Conservation (phyloP, 2,329 filamentous ascomycete genomes). For the Elsinoe arachidis region DNA sequence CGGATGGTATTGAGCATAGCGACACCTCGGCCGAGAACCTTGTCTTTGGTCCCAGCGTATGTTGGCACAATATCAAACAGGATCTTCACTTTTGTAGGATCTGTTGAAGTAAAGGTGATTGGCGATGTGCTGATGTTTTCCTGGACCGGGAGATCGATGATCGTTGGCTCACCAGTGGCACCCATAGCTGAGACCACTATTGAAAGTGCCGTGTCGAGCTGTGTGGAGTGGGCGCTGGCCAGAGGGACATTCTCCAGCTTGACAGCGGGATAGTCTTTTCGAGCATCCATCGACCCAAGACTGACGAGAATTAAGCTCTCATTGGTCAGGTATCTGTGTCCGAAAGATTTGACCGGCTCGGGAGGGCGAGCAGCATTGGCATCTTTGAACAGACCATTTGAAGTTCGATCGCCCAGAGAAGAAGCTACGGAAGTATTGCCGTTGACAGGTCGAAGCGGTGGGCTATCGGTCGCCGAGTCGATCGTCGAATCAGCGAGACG, state of each 20-base stretch:
- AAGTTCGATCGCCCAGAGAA: conserved; percentile 46
- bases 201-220: conserved; percentile 88
- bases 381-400: conserved; percentile 32
- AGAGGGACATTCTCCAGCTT: conserved; percentile 82
- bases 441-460: conserved; percentile 19
- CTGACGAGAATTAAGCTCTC: conserved; percentile 87
- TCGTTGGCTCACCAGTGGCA: conserved; percentile 75
- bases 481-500: conserved; percentile 53
- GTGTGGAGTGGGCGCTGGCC: conserved; percentile 78
- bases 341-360: conserved; percentile 88
- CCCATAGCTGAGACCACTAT: conserved; percentile 81
- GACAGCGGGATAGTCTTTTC: conserved; percentile 71
- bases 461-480: conserved; percentile 24
- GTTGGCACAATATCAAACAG: conserved; percentile 94
- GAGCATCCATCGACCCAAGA: conserved; percentile 87
- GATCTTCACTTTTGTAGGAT: conserved; percentile 74
- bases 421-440: conserved; percentile 29
- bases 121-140: conserved; percentile 92
- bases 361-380: conserved; percentile 35
- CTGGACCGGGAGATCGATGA: conserved; percentile 86
- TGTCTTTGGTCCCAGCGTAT: conserved; percentile 74
- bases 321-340: conserved; percentile 85
- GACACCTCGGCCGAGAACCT: conserved; percentile 78
- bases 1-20: conserved; percentile 81
- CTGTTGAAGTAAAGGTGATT: conserved; percentile 74